Base-by-base conservation (phyloP, 495 filamentous ascomycete species). In the Daldinia grandis region DNA sequence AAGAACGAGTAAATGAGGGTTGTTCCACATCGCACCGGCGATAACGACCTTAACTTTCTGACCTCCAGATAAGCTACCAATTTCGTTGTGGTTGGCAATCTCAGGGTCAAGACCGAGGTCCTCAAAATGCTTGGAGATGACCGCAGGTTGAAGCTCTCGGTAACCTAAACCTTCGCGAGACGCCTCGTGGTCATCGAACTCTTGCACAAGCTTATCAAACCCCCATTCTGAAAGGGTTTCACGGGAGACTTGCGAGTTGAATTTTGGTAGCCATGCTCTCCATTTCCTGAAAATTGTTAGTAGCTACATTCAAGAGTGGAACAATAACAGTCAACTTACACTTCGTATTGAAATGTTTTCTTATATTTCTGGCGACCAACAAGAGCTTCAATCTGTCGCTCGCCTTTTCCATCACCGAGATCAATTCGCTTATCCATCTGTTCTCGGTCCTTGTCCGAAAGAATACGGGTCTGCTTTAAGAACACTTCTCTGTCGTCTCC, bases 21-120 rank as follows among this genome's bases (percentile, higher is more conserved):
- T 98, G 81, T 97, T 97, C 95, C 94, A 97, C 93, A 97, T 95
- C 67, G 93, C 93, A 72, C 92, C 93, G n/a, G 95, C 95, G 51
- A 99, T 88, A 53, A 99, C 95, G 49, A 99, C 95, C 87, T 99
- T 99, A 81, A 99, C 95, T 82, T 99, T 99, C 78, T 99, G 95
- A n/a, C 95, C 95, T 81, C 95, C 95, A 5, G 94, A 98, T 4
- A 99, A 85, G 76, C 95, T 96, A 51, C 93, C 94, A 76, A 99
- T 99, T 80, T 97, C 89, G 79, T 97, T 99, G 87, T 99, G 96
- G 81, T 96, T 96, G 66, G 95, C 95, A 76, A 99, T 97, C 73
- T 99, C 95, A 2, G 95, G 94, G 77, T 98, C 95, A 47, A 99
- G 86, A 33, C 95, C 95, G 40, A 98, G 85, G 67, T 99, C 96